Evolutionary conservation across 192 early-diverging fungal species (phyloP), one percentile per base, ranked within the genome.

Genomic region (Linnemannia exigua): DNA sequence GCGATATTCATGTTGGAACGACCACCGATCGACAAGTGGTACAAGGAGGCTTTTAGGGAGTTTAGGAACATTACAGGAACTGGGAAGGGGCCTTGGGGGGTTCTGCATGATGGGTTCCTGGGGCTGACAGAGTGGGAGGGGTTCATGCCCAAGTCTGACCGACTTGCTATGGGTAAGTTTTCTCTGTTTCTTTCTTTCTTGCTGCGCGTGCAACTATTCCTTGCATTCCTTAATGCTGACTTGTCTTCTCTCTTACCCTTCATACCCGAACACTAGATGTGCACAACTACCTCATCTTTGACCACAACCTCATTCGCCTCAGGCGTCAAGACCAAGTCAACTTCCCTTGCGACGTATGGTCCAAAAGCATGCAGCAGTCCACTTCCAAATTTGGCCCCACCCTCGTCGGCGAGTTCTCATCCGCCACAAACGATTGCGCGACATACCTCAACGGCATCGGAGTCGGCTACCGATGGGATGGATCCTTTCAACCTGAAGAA

Each of bases 381-480:
- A 74, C 83, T 31, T 51, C 79, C 15, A 74, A 89, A 5, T 88
- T 87, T 41, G 91, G 92, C 11, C 91, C 91, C 47, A 94, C 93
- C 12, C 90, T 96, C 58, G 94, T 94, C 8, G 95, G 95, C 33
- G 95, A 96, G 81, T 96, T 92, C 75, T 94, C 94, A 6, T 86
- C 91, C 1, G 94, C 94, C 22, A 94, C 92, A 6, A 94, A 93
- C 74, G 95, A 96, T 81, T 96, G 95, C 83, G 93, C 93, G 46
- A 94, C 92, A n/a, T 94, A 92, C 70, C 88, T 95, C 51, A 96
- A 96, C 80, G 95, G 95, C 12, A 85, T 94, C 31, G 92, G 91
- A 11, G 72, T 83, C 7, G 92, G 92, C 7, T 88, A 89, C 41
- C 90, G 93, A 19, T 95, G 92, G 88, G 93, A 96, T 25, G 95